Base-by-base conservation (phyloP, 1,139 yeast species). In the Sugiyamaella xylanicola region DNA sequence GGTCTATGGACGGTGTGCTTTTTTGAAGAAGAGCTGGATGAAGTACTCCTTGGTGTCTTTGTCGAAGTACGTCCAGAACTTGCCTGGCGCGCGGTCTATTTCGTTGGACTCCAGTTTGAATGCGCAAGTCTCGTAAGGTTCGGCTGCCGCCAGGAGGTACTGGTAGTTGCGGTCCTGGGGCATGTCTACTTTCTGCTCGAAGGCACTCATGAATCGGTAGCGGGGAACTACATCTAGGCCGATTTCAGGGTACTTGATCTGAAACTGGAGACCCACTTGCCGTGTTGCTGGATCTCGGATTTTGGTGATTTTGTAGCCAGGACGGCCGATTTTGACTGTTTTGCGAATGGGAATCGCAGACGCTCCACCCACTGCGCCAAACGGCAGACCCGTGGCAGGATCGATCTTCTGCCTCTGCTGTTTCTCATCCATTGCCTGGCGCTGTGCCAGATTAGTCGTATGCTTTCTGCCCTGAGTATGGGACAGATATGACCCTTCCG, bases 391-490 rank as follows among this genome's bases (percentile, higher is more conserved):
- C 8, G 52, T 48, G 21, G 53, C 41, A 27, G 56, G 56, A 16
- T 52, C 50, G 17, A 43, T 49, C 11, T 58, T 56, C 11, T 55
- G 53, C 21, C 49, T 55, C 51, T 56, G 60, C 3, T 64, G 67
- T 44, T 63, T 59, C 20, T 63, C 61, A 4, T 70, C 74, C 48
- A 62, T 56, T 1, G 74, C 75, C 19, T 73, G 72, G 19, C 96
- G 74, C 56, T 82, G 77, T 61, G 85, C 86, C 45, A 89, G 73
- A 61, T 84, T 86, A 62, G 83, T 69, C 66, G 82, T 87, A 68
- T 90, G 97, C 68, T 85, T 86, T 58, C 81, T 77, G 2, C 96
- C 96, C 48, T 89, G 87, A 2, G 91, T 78, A 65, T 90, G 97
- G 1, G 91, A 79, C 16, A 89, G 74, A 65, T 87, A 90, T 7